These are phyloP conservation scores for Teunomyces kruisii DNA, from an alignment of 805 yeast genomes.

Conservation along the genomic window DNA sequence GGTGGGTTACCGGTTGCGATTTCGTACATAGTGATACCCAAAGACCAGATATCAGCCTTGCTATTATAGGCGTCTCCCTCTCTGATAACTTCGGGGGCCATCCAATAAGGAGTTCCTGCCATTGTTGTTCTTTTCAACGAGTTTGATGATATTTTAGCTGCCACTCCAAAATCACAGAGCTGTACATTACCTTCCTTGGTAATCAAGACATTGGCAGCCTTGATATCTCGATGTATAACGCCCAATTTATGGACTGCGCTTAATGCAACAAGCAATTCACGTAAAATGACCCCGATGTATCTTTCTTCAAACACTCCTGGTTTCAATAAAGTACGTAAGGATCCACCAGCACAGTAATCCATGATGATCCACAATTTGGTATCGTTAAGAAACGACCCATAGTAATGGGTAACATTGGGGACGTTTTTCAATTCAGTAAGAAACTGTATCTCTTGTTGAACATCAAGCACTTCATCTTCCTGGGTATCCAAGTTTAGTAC, in stretches of 20 bases:
- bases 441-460: conserved; percentile 88
- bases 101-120: conserved; percentile 97
- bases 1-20: conserved; percentile 98
- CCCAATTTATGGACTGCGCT: conserved; percentile 82
- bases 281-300: conserved; percentile 75
- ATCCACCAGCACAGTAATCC: conserved; percentile 98
- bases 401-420: conserved; percentile 91
- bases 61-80: conserved; percentile 87
- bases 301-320: conserved; percentile 89
- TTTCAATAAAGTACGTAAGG: conserved; percentile 77
- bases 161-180: conserved; percentile 97
- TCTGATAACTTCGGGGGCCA: conserved; percentile 98
- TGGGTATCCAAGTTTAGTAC: conserved; percentile 89
- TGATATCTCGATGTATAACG: conserved; percentile 93
- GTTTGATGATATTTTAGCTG: conserved; percentile 82
- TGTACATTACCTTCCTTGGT: conserved; percentile 87
- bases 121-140: conserved; percentile 84
- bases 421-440: conserved; percentile 76
- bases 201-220: conserved; percentile 92
- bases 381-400: conserved; percentile 83
- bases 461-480: conserved; percentile 92
- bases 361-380: conserved; percentile 95
- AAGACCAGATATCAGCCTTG: conserved; percentile 96
- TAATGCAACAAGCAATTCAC: conserved; percentile 79
- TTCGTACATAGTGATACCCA: conserved; percentile 92